phyloP scores from a whole-genome alignment of 768 basidiomycete genomes.

The Hygrophoropsis aurantiaca region DNA sequence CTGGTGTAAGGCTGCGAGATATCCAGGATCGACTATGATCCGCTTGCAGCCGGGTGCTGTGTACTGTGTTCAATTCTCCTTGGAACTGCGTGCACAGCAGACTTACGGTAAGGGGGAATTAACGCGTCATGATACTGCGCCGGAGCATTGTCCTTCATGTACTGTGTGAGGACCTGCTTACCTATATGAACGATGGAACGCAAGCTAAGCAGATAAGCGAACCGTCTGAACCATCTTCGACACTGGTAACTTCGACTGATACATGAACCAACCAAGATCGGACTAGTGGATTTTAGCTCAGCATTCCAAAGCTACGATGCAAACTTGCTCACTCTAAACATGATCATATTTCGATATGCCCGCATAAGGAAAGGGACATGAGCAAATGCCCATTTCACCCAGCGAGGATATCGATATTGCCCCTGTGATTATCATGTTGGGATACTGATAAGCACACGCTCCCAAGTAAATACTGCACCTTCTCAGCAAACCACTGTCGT shows the following conservation, averaged over 20 bases:
- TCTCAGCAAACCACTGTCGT: slow-evolving; percentile 55
- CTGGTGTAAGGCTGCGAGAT: slow-evolving; percentile 49
- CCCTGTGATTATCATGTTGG: slow-evolving; percentile 24
- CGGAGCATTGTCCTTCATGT: slow-evolving; percentile 48
- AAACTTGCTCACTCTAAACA: slow-evolving; percentile 39
- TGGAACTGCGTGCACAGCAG: slow-evolving; percentile 1
- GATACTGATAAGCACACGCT: neutral
- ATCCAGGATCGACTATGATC: slow-evolving; percentile 59
- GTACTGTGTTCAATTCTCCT: neutral
- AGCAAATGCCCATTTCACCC: slow-evolving; percentile 50
- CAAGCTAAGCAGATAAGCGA: slow-evolving; percentile 1
- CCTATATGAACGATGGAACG: slow-evolving; percentile 14
- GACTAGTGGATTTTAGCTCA: neutral
- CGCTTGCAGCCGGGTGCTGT: slow-evolving; percentile 60
- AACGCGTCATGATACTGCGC: slow-evolving; percentile 44
- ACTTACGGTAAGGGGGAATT: slow-evolving; percentile 51
- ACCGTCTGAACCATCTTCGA: slow-evolving; percentile 34
- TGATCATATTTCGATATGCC: slow-evolving; percentile 46
- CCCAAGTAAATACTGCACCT: slow-evolving; percentile 33
- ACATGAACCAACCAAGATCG: slow-evolving; percentile 31
- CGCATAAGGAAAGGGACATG: slow-evolving; percentile 49
- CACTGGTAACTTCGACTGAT: slow-evolving; percentile 37
- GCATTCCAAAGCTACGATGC: neutral
- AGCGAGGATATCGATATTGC: slow-evolving; percentile 42
- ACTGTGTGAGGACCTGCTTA: slow-evolving; percentile 36